A percentile compares a stretch with the other conserved stretches of the same genome.
phyloP scores from a whole-genome alignment of 129 eudicot species.

The Erigeron canadensis region DNA sequence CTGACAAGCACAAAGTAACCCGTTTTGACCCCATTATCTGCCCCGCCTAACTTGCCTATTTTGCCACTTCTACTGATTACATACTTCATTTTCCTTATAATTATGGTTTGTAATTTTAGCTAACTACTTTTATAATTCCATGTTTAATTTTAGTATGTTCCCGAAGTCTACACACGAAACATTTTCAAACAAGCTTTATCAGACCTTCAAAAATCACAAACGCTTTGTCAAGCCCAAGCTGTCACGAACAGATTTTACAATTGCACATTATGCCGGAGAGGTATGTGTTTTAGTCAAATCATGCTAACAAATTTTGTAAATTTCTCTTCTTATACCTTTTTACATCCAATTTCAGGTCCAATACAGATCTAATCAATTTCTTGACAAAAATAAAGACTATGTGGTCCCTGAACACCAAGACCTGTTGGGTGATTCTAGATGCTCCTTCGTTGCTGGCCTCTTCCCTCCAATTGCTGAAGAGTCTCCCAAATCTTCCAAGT shows the following conservation, averaged over 20 bases:
- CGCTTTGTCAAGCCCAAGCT: constrained; percentile 93
- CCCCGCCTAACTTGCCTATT: background rate
- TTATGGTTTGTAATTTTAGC: constrained; percentile 10
- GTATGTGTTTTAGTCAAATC: constrained; percentile 40
- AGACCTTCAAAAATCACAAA: constrained; percentile 80
- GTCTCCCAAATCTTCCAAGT: constrained; percentile 82
- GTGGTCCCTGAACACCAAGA: constrained; percentile 99
- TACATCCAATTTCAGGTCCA: constrained; percentile 55
- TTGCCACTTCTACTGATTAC: constrained; percentile 6
- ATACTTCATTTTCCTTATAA: constrained; percentile 10
- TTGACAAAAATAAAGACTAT: constrained; percentile 98
- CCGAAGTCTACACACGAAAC: constrained; percentile 99
- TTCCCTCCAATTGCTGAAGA: constrained; percentile 88
- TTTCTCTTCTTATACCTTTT: background rate
- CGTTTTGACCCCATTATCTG: no score
- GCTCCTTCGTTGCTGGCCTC: constrained; percentile 89
- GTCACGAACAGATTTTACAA: constrained; percentile 86
- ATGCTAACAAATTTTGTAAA: background rate
- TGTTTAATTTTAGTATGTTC: constrained; percentile 72
- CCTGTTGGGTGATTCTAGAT: constrained; percentile 74
- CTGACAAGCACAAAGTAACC: no score
- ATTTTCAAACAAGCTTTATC: constrained; percentile 86
- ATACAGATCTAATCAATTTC: constrained; percentile 88
- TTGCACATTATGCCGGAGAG: constrained; percentile 99
- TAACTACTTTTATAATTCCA: background rate